Evolutionary conservation across 192 early-diverging fungal species (phyloP).

Genomic region (Rhizoclosmatium sp.): DNA sequence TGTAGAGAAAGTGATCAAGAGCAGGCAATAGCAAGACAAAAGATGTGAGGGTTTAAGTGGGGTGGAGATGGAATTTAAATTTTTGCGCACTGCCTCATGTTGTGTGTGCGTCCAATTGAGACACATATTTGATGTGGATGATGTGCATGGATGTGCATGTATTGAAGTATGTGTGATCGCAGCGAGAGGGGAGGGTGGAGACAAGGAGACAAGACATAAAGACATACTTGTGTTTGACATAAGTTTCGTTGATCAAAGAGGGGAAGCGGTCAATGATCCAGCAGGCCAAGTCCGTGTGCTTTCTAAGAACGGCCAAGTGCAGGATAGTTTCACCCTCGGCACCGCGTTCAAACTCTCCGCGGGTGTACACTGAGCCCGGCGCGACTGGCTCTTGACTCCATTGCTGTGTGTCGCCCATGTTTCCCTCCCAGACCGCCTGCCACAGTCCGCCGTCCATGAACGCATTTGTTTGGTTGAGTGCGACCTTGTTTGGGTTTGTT

Average conservation of each 20-base stretch:
- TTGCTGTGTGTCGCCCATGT: background rate
- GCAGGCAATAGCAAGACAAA: background rate
- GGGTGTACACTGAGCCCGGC: background rate
- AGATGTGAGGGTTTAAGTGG: background rate
- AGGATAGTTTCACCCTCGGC: constrained; percentile 37
- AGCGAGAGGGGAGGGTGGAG: background rate
- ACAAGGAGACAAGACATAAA: background rate
- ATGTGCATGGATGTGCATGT: background rate
- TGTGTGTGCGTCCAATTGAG: background rate
- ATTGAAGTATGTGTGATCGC: background rate
- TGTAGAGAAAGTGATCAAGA: background rate
- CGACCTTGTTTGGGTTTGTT: too few species aligned
- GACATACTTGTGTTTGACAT: constrained; percentile 10
- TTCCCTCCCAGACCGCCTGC: constrained; percentile 25
- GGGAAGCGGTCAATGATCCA: constrained; percentile 33
- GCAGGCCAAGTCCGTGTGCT: constrained; percentile 10
- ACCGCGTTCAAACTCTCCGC: constrained; percentile 31
- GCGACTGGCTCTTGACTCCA: background rate
- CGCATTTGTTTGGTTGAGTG: constrained; percentile 4
- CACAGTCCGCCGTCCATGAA: constrained; percentile 23
- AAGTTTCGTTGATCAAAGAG: constrained; percentile 26
- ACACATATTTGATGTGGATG: background rate
- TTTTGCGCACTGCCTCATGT: background rate
- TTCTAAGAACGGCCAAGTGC: constrained; percentile 29
- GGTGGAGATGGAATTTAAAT: background rate